Evolutionary conservation across 2,329 filamentous ascomycete genomes (phyloP), one percentile per base, ranked within the genome.

Genomic region (Coleophoma cylindrospora): DNA sequence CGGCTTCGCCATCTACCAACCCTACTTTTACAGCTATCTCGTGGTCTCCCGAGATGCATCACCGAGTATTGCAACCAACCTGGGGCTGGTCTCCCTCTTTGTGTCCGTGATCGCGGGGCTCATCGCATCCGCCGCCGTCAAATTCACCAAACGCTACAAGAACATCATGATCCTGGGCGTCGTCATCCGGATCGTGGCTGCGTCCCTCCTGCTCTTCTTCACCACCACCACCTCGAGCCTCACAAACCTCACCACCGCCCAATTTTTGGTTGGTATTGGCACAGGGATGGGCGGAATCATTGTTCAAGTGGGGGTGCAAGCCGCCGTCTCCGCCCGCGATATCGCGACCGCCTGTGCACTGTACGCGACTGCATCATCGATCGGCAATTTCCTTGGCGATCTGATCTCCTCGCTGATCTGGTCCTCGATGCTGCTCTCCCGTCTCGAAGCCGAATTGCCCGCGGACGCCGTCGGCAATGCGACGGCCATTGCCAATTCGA

Each of bases 301-400:
- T 22, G 46, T 43, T 15, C 37, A 48, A 19, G 38, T 41, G 34
- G 46, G 36, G 15, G 46, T 48, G 5, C 46, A 48, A 33, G 46
- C 46, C 12, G 38, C 46, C n/a, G 46, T 48, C 4, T 43, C 27
- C 21, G 34, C 45, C 3, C 19, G 34, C 41, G 46, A 48, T 17
- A 43, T 48, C 27, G 36, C 46, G 17, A 40, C 46, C 14, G 46
- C 38, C 13, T 41, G 36, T 11, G 46, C 46, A 37, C 38, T 48
- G 11, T 48, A 41, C 27, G 38, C 46, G 22, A 48, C 46, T 3
- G 37, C 36, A 8, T 34, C 37, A 15, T 48, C 46, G n/a, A 43
- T 48, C 21, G 46, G 46, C 37, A 40, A 34, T 34, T 48, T 48
- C n/a, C 21, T 41, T 11, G 46, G 46, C 22, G 46, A 48, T 32